Percentiles rank a stretch among this genome's conserved stretches.
Conservation (phyloP, 2,329 filamentous ascomycete species). For the Aspergillus tubingensis region DNA sequence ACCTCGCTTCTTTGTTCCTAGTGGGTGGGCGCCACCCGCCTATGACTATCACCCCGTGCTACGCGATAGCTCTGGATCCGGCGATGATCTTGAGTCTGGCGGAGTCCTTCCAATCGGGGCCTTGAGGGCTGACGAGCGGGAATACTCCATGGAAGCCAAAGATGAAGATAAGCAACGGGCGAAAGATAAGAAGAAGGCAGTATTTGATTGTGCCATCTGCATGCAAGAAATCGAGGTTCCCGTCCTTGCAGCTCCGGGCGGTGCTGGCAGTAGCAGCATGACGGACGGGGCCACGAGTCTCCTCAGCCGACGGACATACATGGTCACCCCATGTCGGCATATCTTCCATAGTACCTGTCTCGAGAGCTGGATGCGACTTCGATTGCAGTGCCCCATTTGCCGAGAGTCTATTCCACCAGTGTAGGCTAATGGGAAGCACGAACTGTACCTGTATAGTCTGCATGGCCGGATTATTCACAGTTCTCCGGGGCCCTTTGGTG, state of each 20-base stretch:
- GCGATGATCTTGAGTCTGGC: conserved; percentile 77
- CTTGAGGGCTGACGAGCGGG: conserved; percentile 53
- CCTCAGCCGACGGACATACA: conserved; percentile 79
- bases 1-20: conserved; percentile 79
- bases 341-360: conserved; percentile 91
- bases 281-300: conserved; percentile 59
- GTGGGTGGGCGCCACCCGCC: conserved; percentile 62
- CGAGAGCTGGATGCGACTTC: conserved; percentile 93
- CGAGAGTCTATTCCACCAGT: conserved; percentile 84
- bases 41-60: conserved; percentile 96
- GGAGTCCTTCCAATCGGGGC: conserved; percentile 74
- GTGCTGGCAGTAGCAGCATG: conserved; percentile 51
- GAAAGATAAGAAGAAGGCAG: conserved; percentile 55
- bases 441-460: too few relatives aligned
- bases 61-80: conserved; percentile 52
- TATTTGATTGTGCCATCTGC: conserved; percentile 93
- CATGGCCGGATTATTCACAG: too few relatives aligned
- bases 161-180: conserved; percentile 45
- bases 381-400: conserved; percentile 93
- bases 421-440: conserved; percentile 44
- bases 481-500: too few relatives aligned
- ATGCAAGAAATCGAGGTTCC: conserved; percentile 89
- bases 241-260: conserved; percentile 60
- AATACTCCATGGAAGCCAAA: conserved; percentile 38
- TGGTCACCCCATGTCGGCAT: conserved; percentile 96